Conservation (phyloP, 768 basidiomycete species). For the Daedaleopsis nitida region DNA sequence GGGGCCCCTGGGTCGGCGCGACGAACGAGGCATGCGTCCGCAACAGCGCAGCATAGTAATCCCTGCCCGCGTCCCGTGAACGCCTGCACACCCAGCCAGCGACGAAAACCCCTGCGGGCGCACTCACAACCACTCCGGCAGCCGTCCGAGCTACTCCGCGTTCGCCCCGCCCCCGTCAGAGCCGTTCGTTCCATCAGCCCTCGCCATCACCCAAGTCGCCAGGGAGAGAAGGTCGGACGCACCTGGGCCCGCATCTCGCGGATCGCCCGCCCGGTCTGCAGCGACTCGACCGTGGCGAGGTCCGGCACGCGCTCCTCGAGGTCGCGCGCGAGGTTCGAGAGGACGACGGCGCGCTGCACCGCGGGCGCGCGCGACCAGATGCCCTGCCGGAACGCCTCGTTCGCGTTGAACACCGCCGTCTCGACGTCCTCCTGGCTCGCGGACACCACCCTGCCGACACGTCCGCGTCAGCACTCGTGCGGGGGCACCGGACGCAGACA, state of each 20-base stretch:
- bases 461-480: no score
- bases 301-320: conserved; percentile 60
- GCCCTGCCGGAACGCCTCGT: conserved; percentile 63
- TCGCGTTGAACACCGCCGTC: conserved; percentile 53
- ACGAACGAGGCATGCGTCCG: conserved; percentile 71
- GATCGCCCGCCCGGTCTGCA: conserved; percentile 82
- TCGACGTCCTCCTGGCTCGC: conserved; percentile 55
- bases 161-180: neutral
- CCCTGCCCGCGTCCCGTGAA: conserved; percentile 41
- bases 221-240: conserved; percentile 23
- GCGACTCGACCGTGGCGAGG: conserved; percentile 64
- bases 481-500: neutral
- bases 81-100: neutral
- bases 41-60: conserved; percentile 75
- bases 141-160: conserved; percentile 35
- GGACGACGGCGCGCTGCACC: conserved; percentile 61
- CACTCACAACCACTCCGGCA: conserved; percentile 86
- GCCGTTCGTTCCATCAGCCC: neutral
- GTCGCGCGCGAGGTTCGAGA: conserved; percentile 63
- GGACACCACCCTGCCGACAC: conserved; percentile 60
- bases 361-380: conserved; percentile 69
- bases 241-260: conserved; percentile 85
- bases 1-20: conserved; percentile 76
- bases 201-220: neutral
- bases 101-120: neutral